Conservation (phyloP, 129 eudicot genomes). For the Centella asiatica region DNA sequence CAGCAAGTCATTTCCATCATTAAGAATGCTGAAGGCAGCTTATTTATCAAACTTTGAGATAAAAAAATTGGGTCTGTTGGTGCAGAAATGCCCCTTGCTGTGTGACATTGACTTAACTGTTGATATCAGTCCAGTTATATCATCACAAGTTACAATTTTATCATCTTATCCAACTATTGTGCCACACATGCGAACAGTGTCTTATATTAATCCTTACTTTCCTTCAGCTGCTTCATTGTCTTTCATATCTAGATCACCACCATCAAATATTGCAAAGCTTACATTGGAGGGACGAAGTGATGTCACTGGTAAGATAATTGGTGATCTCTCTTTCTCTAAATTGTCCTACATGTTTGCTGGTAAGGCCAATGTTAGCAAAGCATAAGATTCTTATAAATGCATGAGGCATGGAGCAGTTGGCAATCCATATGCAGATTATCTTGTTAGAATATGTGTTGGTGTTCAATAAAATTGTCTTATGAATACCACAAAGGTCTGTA, state of each 20-base stretch:
- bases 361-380: no score
- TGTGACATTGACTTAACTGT: constrained; percentile 59
- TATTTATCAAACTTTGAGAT: constrained; percentile 40
- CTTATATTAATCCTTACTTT: constrained; percentile 5
- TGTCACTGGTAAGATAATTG: constrained; percentile 41
- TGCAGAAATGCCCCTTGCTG: constrained; percentile 45
- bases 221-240: constrained; percentile 19
- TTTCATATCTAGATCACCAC: constrained; percentile 15
- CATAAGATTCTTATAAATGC: no score
- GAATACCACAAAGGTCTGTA: no score
- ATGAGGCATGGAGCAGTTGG: no score
- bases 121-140: constrained; percentile 55
- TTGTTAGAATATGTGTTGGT: no score
- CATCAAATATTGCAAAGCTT: constrained; percentile 50
- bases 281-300: constrained; percentile 69
- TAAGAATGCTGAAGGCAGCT: constrained; percentile 52
- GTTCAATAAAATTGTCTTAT: no score
- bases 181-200: constrained; percentile 9
- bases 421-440: no score
- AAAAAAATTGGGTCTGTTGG: constrained; percentile 30
- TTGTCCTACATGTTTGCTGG: background rate
- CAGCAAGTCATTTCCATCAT: constrained; percentile 64
- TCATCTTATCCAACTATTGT: constrained; percentile 22
- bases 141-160: constrained; percentile 31
- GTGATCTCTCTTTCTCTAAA: background rate